Conservation (phyloP, 2,329 filamentous ascomycete species). For the Alternaria alternata region DNA sequence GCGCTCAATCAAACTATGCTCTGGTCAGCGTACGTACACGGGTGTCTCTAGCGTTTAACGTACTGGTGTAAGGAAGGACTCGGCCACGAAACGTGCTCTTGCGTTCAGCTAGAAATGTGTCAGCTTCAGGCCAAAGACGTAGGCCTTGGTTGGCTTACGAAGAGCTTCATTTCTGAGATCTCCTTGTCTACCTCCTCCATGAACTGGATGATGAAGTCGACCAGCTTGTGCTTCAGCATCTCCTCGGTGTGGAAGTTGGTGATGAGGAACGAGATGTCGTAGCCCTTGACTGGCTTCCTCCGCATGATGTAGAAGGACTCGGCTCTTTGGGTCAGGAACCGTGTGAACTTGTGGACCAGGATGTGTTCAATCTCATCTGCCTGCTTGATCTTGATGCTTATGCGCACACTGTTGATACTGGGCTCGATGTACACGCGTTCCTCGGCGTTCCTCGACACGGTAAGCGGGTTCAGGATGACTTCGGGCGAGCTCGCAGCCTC, state of each 20-base stretch:
- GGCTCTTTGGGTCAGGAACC: slow-evolving; percentile 94
- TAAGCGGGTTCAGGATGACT: slow-evolving; percentile 89
- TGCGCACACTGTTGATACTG: slow-evolving; percentile 93
- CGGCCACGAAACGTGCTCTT: slow-evolving; percentile 94
- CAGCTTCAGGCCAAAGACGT: slow-evolving; percentile 28
- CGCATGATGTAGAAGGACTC: slow-evolving; percentile 97
- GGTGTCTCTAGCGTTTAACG: slow-evolving; percentile 31
- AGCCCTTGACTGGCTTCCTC: slow-evolving; percentile 96
- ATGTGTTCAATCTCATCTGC: slow-evolving; percentile 99
- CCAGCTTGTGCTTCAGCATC: slow-evolving; percentile 98
- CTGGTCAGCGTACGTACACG: slow-evolving; percentile 7
- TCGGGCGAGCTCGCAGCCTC: slow-evolving; percentile 93
- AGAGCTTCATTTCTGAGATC: slow-evolving; percentile 99
- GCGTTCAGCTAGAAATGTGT: slow-evolving; percentile 78
- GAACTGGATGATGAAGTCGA: slow-evolving; percentile 99
- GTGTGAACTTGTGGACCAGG: slow-evolving; percentile 96
- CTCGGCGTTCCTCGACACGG: slow-evolving; percentile 93
- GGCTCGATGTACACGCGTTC: slow-evolving; percentile 96
- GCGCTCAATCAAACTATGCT: slow-evolving; percentile 36
- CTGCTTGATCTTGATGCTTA: slow-evolving; percentile 99
- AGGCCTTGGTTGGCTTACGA: slow-evolving; percentile 68
- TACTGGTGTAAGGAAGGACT: slow-evolving; percentile 96
- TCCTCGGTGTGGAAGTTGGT: slow-evolving; percentile 99
- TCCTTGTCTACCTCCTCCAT: slow-evolving; percentile 99
- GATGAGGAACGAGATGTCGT: slow-evolving; percentile 98